A percentile compares a stretch with the other conserved stretches of the same genome.
Evolutionary conservation across 495 filamentous ascomycete species (phyloP).

Genomic region (Aspergillus cavernicola): DNA sequence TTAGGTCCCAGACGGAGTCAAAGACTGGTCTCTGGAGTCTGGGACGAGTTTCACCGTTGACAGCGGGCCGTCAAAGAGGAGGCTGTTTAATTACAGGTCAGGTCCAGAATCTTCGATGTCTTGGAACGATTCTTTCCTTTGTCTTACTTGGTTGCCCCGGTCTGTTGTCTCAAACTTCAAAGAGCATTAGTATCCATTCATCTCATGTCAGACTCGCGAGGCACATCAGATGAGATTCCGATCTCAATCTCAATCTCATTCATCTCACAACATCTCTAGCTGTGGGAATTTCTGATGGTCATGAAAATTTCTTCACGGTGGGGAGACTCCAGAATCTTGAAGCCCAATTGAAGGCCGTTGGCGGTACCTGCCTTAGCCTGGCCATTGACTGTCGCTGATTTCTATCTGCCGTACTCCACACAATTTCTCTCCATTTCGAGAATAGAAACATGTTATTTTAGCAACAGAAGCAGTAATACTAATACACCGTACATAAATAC

Average conservation of each 20-base stretch:
- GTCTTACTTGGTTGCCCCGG: background rate
- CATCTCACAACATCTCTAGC: background rate
- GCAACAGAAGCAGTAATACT: background rate
- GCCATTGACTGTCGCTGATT: constrained; percentile 12
- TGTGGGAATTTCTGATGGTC: too few relatives aligned
- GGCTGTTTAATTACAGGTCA: constrained; percentile 18
- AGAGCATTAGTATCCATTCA: too few relatives aligned
- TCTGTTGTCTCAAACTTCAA: too few relatives aligned
- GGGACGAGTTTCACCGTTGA: constrained; percentile 23
- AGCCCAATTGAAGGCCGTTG: constrained; percentile 19
- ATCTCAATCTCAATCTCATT: too few relatives aligned
- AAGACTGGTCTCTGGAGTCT: too few relatives aligned
- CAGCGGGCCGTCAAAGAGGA: constrained; percentile 7
- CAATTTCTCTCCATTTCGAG: constrained; percentile 4
- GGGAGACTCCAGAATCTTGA: constrained; percentile 16
- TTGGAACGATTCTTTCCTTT: background rate
- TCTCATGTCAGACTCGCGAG: too few relatives aligned
- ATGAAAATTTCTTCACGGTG: constrained; percentile 21
- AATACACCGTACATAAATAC: background rate
- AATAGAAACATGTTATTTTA: background rate
- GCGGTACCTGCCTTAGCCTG: constrained; percentile 25
- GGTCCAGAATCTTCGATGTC: constrained; percentile 13
- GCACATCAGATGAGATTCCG: too few relatives aligned
- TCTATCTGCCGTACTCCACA: constrained; percentile 20
- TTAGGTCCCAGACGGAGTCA: too few relatives aligned